phyloP scores from a whole-genome alignment of 352 stramenopile species.

The Pilasporangium apinafurcum region DNA sequence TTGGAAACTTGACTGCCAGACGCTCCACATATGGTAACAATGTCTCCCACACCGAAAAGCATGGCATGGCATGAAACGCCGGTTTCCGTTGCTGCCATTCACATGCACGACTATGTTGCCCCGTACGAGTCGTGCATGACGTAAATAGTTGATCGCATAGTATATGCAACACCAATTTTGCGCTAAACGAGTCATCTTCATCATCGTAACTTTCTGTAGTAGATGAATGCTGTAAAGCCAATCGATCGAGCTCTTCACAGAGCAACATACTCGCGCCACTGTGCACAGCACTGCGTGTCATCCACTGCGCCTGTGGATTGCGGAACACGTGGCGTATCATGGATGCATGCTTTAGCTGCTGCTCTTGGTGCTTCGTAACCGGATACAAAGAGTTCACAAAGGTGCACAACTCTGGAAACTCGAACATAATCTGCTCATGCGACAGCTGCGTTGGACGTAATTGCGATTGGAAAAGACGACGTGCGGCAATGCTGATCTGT shows the following conservation, averaged over 20 bases:
- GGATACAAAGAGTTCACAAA: conserved; percentile 28
- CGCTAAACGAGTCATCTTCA: background rate
- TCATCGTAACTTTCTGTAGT: conserved; percentile 1
- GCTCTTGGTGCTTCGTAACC: background rate
- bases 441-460: conserved; percentile 10
- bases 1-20: conserved; percentile 24
- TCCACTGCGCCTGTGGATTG: conserved; percentile 40
- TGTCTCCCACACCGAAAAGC: conserved; percentile 44
- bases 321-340: conserved; percentile 22
- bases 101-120: conserved; percentile 18
- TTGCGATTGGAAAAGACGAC: conserved; percentile 41
- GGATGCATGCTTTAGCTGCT: background rate
- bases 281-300: conserved; percentile 46
- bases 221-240: conserved; percentile 4
- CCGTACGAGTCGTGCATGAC: conserved; percentile 20
- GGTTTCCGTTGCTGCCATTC: conserved; percentile 47
- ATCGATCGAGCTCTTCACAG: conserved; percentile 38
- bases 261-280: conserved; percentile 45
- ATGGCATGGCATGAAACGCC: conserved; percentile 55
- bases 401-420: conserved; percentile 32
- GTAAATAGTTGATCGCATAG: conserved; percentile 39
- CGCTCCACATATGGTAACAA: conserved; percentile 45
- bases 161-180: conserved; percentile 19
- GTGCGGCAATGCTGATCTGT: conserved; percentile 30
- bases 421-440: conserved; percentile 21